These are phyloP conservation scores for Thalassiosira sp. DNA, from an alignment of 352 stramenopile species.

Conservation along the genomic window DNA sequence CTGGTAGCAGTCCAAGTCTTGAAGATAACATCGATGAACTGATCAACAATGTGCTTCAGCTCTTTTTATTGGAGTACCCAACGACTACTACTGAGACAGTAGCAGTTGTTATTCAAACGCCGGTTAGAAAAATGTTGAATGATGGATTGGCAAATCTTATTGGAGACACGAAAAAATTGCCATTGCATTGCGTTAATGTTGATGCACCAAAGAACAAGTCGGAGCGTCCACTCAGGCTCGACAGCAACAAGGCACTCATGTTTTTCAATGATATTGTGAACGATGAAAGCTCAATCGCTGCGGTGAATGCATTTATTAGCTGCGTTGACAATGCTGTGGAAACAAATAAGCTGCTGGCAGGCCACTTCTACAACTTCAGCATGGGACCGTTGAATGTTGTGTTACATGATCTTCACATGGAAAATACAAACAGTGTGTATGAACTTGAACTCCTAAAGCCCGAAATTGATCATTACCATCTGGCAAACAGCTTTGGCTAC, in stretches of 20 bases:
- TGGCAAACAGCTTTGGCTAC: constrained; percentile 51
- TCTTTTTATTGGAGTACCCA: constrained; percentile 48
- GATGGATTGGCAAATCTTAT: constrained; percentile 39
- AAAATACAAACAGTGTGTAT: constrained; percentile 41
- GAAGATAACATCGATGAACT: constrained; percentile 49
- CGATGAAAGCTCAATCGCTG: constrained; percentile 16
- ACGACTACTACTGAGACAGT: constrained; percentile 40
- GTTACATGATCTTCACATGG: constrained; percentile 42
- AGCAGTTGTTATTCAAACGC: constrained; percentile 32
- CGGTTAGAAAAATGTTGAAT: constrained; percentile 35
- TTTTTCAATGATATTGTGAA: constrained; percentile 50
- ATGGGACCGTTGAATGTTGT: constrained; percentile 35
- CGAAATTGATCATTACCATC: constrained; percentile 56
- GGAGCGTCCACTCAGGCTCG: constrained; percentile 32
- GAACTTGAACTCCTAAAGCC: constrained; percentile 47
- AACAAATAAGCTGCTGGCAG: constrained; percentile 21
- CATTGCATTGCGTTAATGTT: constrained; percentile 50
- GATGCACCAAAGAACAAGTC: constrained; percentile 42
- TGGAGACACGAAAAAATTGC: constrained; percentile 45
- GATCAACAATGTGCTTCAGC: constrained; percentile 48
- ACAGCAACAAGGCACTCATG: constrained; percentile 40
- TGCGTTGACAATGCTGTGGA: constrained; percentile 27
- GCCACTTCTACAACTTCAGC: constrained; percentile 41
- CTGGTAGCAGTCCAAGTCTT: constrained; percentile 13
- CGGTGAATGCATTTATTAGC: constrained; percentile 47